Evolutionary conservation across 2,329 filamentous ascomycete species (phyloP), one percentile per base, ranked within the genome.

Genomic region (Alternaria sp.): DNA sequence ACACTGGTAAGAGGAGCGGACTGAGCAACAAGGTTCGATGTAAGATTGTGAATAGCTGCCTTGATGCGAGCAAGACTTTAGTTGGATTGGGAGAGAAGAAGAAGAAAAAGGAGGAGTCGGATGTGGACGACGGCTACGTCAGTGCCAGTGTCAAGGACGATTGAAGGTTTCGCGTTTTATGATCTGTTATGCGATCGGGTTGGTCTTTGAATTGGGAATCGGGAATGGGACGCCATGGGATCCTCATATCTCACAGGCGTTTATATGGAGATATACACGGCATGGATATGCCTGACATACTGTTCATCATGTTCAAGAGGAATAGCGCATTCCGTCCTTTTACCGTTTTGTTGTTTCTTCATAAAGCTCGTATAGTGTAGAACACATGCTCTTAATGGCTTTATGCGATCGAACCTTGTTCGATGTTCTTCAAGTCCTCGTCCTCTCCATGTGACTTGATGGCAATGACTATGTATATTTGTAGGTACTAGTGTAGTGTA

Each of bases 61-160:
- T 84, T 7, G 70, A 73, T 22, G 75, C 82, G 12, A 82, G 79
- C 62, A 82, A 80, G 71, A 78, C 70, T 52, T 74, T 83, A 27
- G 81, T 82, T 14, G 81, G 81, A 1, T 72, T 77, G 20, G 38
- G 36, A 2, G 28, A 49, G 43, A 48, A 43, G 11, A 60, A 40
- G n/a, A 40, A 40, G 34, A 38, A 14, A 36, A 36, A 46, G 27
- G 71, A 72, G 3, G 66, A 73, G 18, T 63, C 38, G 4, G 67
- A 70, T 34, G 65, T 74, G 3, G 72, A 74, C 38, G 74, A 74
- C 54, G 74, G 72, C 5, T 75, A 76, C 45, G 71, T 63, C 18
- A 74, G 71, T 61, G 66, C 70, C 11, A 74, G 71, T 27, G 69
- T 72, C 9, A 69, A 75, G 41, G 73, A 72, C 20, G 69, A 73